Base-by-base conservation (phyloP, 2,329 filamentous ascomycete species). In the Coleophoma cylindrospora region DNA sequence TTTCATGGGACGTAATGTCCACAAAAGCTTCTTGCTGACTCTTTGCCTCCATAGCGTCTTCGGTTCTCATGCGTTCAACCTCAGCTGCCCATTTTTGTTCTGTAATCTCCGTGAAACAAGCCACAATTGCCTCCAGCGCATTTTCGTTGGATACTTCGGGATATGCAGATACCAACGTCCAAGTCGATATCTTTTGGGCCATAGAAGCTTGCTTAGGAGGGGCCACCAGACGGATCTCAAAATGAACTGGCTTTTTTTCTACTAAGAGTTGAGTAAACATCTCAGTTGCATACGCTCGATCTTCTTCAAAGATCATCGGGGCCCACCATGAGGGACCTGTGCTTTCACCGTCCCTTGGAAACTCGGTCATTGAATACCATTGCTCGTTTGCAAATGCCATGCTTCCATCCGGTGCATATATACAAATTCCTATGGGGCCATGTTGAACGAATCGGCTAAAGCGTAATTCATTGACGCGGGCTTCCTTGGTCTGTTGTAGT, bases 21-120 rank as follows among this genome's bases (percentile, higher is more conserved):
- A 91, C 88, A 58, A 90, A 90, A 55, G 87, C 86, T 59, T 91
- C 86, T 61, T 91, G 88, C 62, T 87, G 84, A 3, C 83, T 71
- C 58, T 77, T 79, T 44, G 76, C 76, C 60, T 81, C 77, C 37
- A 82, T 74, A 1, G 79, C 79, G 50, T 82, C 75, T 45, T 59
- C 55, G 56, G 60, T 59, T 77, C 74, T 60, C 73, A 48, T 52
- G 34, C 50, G 41, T 22, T 56, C 41, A 48, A 57, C 53, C 34
- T 38, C 51, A 27, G 57, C 58, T 0, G 50, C 40, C 54, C 52
- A 57, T 32, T 57, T 57, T 4, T 57, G 38, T 12, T 48, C 53
- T 43, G 50, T 50, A 38, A 46, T 48, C 14, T 54, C 48, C 11
- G 51, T 50, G 13, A 51, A 22, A 43, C 50, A 59, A 15, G 45